Base-by-base conservation (phyloP, 805 yeast species). In the Lachancea sp. region DNA sequence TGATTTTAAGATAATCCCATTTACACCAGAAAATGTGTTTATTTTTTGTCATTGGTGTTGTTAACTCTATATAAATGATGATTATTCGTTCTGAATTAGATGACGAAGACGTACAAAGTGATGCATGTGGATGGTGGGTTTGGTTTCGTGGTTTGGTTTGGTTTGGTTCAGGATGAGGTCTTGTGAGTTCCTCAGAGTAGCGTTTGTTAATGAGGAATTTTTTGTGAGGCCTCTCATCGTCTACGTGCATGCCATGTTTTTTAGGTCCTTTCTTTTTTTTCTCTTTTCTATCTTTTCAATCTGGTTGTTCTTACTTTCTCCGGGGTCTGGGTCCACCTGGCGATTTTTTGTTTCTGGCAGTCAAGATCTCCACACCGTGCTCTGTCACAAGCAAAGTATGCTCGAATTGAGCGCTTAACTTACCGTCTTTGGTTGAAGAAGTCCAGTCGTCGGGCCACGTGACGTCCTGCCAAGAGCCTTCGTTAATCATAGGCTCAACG, bases 381-480 rank as follows among this genome's bases (percentile, higher is more conserved):
- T 90, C 98, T 7, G 99, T 93, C 33, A 93, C 93, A 47, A 93
- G 67, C 60, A 93, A 59, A 61, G 95, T 91, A 63, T 93, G 97
- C 67, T 93, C 96, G 57, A 93, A 93, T 66, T 93, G 99, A 0
- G 99, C 98, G 56, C 91, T 82, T 49, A 77, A 71, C 59, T 79
- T 78, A 44, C 99, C 99, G 62, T 93, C 99, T 34, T 80, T 81
- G 15, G 99, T 93, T 15, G 79, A 78, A 1, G 95, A 79, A 4
- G 99, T 93, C 99, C 99, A 93, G 65, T 87, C 85, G 65, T 93
- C 99, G 2, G 99, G 99, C 99, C 99, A 93, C 46, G 81, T 72
- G 48, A 76, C 67, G 65, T 90, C 98, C 59, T 78, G 78, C 70
- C 78, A 83, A 0, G 83, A 70, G 8, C 99, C 99, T 52, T 81